phyloP scores from a whole-genome alignment of 2,329 filamentous ascomycete species.

The Colletotrichum filicis region DNA sequence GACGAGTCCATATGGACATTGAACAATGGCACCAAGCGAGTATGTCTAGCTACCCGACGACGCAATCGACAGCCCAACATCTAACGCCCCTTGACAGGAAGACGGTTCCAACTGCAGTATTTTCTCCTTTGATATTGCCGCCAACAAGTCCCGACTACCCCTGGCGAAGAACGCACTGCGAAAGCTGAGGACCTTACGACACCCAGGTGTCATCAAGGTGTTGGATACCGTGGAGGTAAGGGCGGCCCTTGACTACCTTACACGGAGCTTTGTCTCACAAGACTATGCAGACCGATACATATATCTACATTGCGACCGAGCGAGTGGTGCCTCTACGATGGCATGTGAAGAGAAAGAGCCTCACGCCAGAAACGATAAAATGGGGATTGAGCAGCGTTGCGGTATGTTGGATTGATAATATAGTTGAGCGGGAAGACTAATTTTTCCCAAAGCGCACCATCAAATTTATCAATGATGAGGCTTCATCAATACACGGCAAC shows the following conservation, averaged over 20 bases:
- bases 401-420: conserved; percentile 55
- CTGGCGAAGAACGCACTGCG: conserved; percentile 94
- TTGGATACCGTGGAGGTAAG: conserved; percentile 90
- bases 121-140: conserved; percentile 90
- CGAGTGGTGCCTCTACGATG: conserved; percentile 87
- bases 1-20: conserved; percentile 97
- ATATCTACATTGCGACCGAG: conserved; percentile 97
- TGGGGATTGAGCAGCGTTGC: conserved; percentile 93
- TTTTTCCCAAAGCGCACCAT: conserved; percentile 74
- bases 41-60: conserved; percentile 51
- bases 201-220: conserved; percentile 94
- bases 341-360: conserved; percentile 88
- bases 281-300: conserved; percentile 80
- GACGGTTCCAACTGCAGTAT: conserved; percentile 95
- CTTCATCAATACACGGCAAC: conserved; percentile 89
- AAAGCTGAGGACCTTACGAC: conserved; percentile 91
- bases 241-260: not conserved
- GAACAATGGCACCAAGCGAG: conserved; percentile 92
- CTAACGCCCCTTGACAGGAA: conserved; percentile 68
- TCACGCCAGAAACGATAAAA: conserved; percentile 93
- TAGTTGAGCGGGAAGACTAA: conserved; percentile 2
- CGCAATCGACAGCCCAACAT: not conserved
- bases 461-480: conserved; percentile 96
- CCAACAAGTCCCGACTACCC: conserved; percentile 83
- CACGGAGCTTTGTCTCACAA: conserved; percentile 36